These are phyloP conservation scores for Saccharomycopsis sp. DNA, from an alignment of 805 yeast genomes.

Conservation along the genomic window DNA sequence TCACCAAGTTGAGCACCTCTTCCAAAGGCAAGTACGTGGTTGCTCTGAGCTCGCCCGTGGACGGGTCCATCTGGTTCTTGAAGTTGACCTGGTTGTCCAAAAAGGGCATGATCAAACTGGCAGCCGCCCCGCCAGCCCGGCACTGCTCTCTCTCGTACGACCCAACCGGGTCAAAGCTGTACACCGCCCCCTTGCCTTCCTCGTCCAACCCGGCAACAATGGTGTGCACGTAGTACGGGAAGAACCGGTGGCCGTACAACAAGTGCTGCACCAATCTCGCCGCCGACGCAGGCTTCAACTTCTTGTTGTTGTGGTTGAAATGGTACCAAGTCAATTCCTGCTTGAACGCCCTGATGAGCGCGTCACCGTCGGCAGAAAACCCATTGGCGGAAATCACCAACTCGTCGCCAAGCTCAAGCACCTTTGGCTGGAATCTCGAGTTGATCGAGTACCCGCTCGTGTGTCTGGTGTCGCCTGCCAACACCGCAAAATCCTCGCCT, in stretches of 20 bases:
- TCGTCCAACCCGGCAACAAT: constrained; percentile 87
- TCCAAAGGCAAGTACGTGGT: constrained; percentile 62
- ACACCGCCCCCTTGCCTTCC: constrained; percentile 85
- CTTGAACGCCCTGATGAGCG: constrained; percentile 67
- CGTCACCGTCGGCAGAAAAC: constrained; percentile 89
- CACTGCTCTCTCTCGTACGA: constrained; percentile 96
- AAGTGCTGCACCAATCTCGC: constrained; percentile 89
- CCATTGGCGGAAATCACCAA: constrained; percentile 89
- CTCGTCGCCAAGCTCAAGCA: constrained; percentile 81
- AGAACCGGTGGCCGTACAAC: constrained; percentile 85
- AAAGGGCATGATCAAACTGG: constrained; percentile 92
- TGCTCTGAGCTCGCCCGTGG: constrained; percentile 57
- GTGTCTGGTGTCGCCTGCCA: constrained; percentile 98
- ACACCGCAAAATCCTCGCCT: constrained; percentile 91
- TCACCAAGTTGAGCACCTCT: constrained; percentile 79
- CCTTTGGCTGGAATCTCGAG: constrained; percentile 85
- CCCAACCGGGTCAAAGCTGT: constrained; percentile 96
- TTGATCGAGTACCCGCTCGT: constrained; percentile 90
- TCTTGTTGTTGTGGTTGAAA: constrained; percentile 69
- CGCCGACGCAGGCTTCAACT: constrained; percentile 57
- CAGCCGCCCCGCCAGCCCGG: constrained; percentile 97
- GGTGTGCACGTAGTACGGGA: constrained; percentile 95
- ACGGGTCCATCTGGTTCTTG: constrained; percentile 85
- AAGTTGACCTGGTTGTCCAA: constrained; percentile 95
- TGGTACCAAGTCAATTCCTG: constrained; percentile 79